Evolutionary conservation across 495 filamentous ascomycete genomes (phyloP).

Genomic region (Arthonia radiata): DNA sequence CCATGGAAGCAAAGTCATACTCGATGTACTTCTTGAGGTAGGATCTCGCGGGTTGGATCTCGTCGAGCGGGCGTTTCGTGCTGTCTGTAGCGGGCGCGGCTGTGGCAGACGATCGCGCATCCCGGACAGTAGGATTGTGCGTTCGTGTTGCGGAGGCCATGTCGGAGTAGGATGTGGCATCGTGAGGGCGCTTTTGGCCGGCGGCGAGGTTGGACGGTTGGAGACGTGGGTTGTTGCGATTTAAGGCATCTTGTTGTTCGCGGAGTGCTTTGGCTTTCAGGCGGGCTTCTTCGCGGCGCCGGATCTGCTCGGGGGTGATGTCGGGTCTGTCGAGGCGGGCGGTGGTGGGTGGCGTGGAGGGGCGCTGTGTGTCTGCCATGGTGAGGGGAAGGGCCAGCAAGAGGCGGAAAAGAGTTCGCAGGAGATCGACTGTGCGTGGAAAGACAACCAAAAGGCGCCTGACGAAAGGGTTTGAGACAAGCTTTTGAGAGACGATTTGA

Average conservation of each 20-base stretch:
- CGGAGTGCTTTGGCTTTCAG: constrained; percentile 78
- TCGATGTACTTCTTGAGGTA: constrained; percentile 87
- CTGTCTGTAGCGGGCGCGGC: constrained; percentile 5
- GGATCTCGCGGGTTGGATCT: constrained; percentile 48
- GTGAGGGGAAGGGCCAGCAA: no score
- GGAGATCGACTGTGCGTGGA: no score
- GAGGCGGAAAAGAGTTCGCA: no score
- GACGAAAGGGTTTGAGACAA: no score
- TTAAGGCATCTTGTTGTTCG: constrained; percentile 37
- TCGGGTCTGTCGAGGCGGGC: no score
- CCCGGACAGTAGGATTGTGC: constrained; percentile 34
- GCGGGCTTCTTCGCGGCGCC: constrained; percentile 77
- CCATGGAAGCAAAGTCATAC: constrained; percentile 94
- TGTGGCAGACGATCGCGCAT: constrained; percentile 23
- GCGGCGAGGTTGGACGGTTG: constrained; percentile 11
- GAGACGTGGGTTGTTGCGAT: constrained; percentile 3
- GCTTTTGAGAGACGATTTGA: no score
- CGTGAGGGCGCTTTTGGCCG: constrained; percentile 35
- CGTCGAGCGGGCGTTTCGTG: constrained; percentile 14
- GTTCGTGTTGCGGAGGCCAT: no score
- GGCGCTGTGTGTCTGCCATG: no score
- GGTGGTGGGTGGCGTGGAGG: no score
- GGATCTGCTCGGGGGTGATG: no score
- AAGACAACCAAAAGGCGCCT: no score
- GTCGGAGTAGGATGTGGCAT: constrained; percentile 32